Conservation (phyloP, 805 yeast genomes). For the Ogataea dorogensis region DNA sequence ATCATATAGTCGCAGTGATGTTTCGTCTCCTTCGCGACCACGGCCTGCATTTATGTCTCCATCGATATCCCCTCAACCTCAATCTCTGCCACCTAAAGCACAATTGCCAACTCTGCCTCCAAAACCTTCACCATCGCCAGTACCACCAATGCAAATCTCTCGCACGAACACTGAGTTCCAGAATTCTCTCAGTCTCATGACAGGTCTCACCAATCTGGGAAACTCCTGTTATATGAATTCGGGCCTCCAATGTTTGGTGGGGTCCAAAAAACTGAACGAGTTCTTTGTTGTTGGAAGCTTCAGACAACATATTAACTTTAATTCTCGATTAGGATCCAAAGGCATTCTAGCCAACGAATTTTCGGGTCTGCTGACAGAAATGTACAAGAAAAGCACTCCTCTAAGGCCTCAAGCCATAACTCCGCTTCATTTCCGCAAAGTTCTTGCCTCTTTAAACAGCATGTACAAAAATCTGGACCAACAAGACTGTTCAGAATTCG, state of each 20-base stretch:
- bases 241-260: conserved; percentile 78
- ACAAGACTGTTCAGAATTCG: conserved; percentile 84
- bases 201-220: conserved; percentile 80
- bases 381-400: conserved; percentile 43
- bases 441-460: conserved; percentile 63
- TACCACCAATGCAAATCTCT: conserved; percentile 11
- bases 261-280: conserved; percentile 62
- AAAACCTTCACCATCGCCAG: conserved; percentile 9
- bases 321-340: conserved; percentile 73
- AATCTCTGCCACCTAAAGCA: conserved; percentile 10
- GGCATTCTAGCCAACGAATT: conserved; percentile 75
- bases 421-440: conserved; percentile 64
- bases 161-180: conserved; percentile 17
- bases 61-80: conserved; percentile 14
- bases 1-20: not conserved
- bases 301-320: conserved; percentile 64
- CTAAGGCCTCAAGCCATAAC: conserved; percentile 39
- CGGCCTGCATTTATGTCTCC: conserved; percentile 23
- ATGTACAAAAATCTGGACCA: conserved; percentile 69
- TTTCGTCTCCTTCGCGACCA: conserved; percentile 21
- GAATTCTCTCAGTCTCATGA: conserved; percentile 42
- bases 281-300: conserved; percentile 64
- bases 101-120: conserved; percentile 12
- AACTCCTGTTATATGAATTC: conserved; percentile 95
- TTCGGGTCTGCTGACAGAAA: conserved; percentile 54